Percentiles rank a stretch among this genome's conserved stretches.
phyloP scores from a whole-genome alignment of 23 red algal species.

The Gracilaria gracilis region DNA sequence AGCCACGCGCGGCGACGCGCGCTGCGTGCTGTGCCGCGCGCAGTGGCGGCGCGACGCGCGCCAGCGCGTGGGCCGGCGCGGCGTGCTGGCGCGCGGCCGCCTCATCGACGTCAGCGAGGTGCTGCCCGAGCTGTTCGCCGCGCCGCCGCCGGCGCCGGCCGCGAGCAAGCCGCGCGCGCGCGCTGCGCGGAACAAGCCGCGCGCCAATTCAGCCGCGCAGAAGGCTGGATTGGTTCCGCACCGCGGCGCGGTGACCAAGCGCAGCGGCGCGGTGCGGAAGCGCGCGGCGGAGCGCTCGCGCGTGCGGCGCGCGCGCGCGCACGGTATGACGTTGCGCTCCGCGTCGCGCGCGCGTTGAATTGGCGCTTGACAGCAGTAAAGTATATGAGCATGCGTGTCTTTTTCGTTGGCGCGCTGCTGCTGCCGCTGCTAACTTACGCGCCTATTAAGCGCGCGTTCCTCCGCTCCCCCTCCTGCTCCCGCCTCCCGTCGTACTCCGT shows the following conservation, averaged over 20 bases:
- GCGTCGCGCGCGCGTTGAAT: no score
- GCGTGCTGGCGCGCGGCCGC: slow-evolving; percentile 19
- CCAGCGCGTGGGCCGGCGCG: neutral
- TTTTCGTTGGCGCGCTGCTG: no score
- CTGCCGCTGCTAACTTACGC: no score
- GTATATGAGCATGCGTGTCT: no score
- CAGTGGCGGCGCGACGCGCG: slow-evolving; percentile 21
- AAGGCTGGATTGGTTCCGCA: neutral
- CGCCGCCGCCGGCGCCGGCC: neutral
- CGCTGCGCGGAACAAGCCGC: no score
- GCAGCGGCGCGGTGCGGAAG: neutral
- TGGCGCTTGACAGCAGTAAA: no score
- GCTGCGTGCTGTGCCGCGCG: slow-evolving; percentile 62
- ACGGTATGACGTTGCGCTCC: no score
- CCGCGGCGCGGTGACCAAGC: neutral
- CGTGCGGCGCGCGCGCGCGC: no score
- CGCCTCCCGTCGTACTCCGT: no score
- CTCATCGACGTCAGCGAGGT: slow-evolving; percentile 10
- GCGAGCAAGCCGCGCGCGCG: neutral
- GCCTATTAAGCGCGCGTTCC: no score
- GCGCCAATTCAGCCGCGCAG: neutral
- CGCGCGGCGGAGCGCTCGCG: neutral
- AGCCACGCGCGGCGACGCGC: neutral
- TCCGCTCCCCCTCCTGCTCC: no score
- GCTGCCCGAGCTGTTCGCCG: no score